phyloP scores from a whole-genome alignment of 768 basidiomycete genomes.

The Zangia roseola region DNA sequence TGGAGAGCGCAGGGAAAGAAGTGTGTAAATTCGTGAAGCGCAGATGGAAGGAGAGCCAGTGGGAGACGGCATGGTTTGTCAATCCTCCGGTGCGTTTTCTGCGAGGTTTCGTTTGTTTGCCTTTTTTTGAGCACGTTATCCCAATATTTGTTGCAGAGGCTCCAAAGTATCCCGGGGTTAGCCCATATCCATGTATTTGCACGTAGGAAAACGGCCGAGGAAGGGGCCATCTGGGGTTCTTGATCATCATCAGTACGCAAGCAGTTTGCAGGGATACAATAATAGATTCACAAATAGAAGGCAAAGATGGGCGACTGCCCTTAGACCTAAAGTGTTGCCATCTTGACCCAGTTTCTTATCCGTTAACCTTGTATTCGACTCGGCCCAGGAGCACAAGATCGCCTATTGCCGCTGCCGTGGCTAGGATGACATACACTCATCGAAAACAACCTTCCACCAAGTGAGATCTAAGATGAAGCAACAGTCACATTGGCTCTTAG shows the following conservation, averaged over 20 bases:
- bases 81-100: slow-evolving; percentile 70
- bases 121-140: not conserved
- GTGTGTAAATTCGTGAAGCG: slow-evolving; percentile 62
- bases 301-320: slow-evolving; percentile 3
- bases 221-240: slow-evolving; percentile 17
- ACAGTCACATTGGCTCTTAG: too few relatives aligned
- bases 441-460: too few relatives aligned
- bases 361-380: too few relatives aligned
- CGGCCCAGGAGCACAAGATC: too few relatives aligned
- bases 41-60: slow-evolving; percentile 68
- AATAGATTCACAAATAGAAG: slow-evolving; percentile 7
- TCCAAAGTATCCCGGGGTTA: slow-evolving; percentile 79
- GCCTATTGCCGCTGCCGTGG: too few relatives aligned
- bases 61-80: slow-evolving; percentile 92
- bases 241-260: slow-evolving; percentile 1
- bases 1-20: slow-evolving; percentile 52
- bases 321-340: too few relatives aligned
- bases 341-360: too few relatives aligned
- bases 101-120: too few relatives aligned
- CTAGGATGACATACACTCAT: too few relatives aligned
- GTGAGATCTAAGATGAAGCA: too few relatives aligned
- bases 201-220: slow-evolving; percentile 42
- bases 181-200: slow-evolving; percentile 91
- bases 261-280: not conserved
- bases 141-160: slow-evolving; percentile 44